Evolutionary conservation across 352 stramenopile species (phyloP).

Genomic region (Phytophthora fragariae): DNA sequence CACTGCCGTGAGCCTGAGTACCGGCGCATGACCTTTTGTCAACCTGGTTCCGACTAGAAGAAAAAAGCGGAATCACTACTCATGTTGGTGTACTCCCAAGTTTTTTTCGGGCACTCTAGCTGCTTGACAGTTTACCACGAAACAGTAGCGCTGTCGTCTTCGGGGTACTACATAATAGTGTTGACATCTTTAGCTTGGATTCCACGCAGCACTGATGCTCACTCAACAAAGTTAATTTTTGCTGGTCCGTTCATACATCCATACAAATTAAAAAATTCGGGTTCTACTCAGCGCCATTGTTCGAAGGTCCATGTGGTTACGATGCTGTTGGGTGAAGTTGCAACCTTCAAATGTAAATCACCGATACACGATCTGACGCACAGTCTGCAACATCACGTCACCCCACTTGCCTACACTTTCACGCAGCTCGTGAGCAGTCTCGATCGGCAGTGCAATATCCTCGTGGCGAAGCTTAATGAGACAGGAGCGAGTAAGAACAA

Average conservation of each 20-base stretch:
- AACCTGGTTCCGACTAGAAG: neutral
- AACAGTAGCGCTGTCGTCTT: neutral
- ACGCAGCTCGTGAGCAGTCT: slow-evolving; percentile 43
- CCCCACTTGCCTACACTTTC: slow-evolving; percentile 56
- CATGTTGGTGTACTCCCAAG: neutral
- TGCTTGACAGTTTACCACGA: too few relatives aligned
- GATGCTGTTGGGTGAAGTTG: too few relatives aligned
- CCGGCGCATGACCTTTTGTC: slow-evolving; percentile 17
- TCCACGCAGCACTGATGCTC: too few relatives aligned
- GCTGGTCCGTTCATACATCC: too few relatives aligned
- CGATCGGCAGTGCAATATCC: slow-evolving; percentile 31
- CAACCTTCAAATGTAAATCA: slow-evolving; percentile 1
- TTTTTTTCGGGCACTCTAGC: too few relatives aligned
- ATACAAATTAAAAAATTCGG: too few relatives aligned
- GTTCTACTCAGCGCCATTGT: too few relatives aligned
- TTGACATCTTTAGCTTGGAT: too few relatives aligned
- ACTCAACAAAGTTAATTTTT: too few relatives aligned
- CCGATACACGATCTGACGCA: slow-evolving; percentile 47
- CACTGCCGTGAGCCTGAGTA: slow-evolving; percentile 16
- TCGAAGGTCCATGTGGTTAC: too few relatives aligned
- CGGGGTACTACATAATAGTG: too few relatives aligned
- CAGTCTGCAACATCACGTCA: slow-evolving; percentile 56
- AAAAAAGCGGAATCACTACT: neutral
- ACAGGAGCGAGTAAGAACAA: slow-evolving; percentile 45
- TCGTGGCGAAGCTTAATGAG: slow-evolving; percentile 36